Evolutionary conservation across 2,329 filamentous ascomycete genomes (phyloP).

Genomic region (Ophiostoma tasmaniense): DNA sequence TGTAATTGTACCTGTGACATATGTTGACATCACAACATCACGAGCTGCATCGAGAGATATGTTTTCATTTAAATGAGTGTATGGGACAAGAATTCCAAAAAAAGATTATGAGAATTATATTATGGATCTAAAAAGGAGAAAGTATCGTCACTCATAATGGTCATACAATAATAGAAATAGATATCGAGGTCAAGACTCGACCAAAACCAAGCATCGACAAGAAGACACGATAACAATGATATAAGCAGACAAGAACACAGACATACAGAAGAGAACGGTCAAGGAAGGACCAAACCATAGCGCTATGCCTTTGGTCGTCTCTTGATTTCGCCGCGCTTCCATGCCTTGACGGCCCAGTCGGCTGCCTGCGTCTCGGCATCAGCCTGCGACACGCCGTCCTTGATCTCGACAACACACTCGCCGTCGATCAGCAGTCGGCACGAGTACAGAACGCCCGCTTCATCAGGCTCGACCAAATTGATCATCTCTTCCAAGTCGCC

Average conservation of each 20-base stretch:
- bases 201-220: background rate
- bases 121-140: too few relatives aligned
- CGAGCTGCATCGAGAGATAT: background rate
- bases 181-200: background rate
- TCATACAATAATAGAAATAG: background rate
- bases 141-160: background rate
- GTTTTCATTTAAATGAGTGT: background rate
- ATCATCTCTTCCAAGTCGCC: background rate
- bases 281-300: background rate
- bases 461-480: background rate
- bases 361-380: constrained; percentile 51
- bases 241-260: too few relatives aligned
- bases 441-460: constrained; percentile 22
- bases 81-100: too few relatives aligned
- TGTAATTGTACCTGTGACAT: background rate
- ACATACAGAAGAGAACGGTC: background rate
- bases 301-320: background rate
- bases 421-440: constrained; percentile 46
- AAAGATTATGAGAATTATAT: background rate
- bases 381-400: constrained; percentile 38
- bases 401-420: constrained; percentile 36
- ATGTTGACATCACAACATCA: background rate
- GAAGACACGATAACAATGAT: too few relatives aligned
- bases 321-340: constrained; percentile 8
- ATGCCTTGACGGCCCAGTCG: constrained; percentile 36